phyloP scores from a whole-genome alignment of 768 basidiomycete genomes.

The Auricularia sp. region DNA sequence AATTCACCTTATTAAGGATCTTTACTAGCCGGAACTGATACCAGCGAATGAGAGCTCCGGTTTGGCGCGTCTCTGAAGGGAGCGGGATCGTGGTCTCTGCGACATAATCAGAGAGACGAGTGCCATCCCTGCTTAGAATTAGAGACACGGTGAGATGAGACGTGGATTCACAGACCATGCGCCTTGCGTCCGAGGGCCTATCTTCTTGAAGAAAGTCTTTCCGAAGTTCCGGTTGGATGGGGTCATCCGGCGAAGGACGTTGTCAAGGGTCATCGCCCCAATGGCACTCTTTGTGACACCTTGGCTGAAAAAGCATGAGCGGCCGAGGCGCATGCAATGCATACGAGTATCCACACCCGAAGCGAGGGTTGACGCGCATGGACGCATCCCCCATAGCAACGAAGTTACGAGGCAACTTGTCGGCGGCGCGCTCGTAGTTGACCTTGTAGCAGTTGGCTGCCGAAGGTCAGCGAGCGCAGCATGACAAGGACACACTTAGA shows the following conservation, averaged over 20 bases:
- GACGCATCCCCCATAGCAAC: slow-evolving; percentile 27
- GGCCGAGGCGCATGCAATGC: not conserved
- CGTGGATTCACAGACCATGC: not conserved
- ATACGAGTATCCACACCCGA: slow-evolving; percentile 6
- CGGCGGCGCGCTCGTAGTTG: slow-evolving; percentile 16
- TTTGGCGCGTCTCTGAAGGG: no score
- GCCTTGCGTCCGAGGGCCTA: not conserved
- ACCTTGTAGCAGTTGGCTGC: slow-evolving; percentile 8
- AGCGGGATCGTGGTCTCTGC: no score
- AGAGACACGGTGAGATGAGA: not conserved
- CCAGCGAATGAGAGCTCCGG: no score
- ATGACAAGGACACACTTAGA: no score
- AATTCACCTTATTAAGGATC: no score
- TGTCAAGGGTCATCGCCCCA: slow-evolving; percentile 13
- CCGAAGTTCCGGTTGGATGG: not conserved
- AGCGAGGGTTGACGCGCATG: slow-evolving; percentile 18
- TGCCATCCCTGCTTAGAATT: no score
- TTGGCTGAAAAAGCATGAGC: slow-evolving; percentile 6
- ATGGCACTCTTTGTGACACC: slow-evolving; percentile 15
- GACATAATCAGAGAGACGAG: not conserved
- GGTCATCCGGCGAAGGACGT: slow-evolving; percentile 5
- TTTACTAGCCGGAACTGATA: no score
- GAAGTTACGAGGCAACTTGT: slow-evolving; percentile 22
- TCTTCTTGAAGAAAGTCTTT: not conserved
- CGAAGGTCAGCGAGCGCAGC: slow-evolving; percentile 9